Base-by-base conservation (phyloP, 2,329 filamentous ascomycete genomes). In the Lasiodiplodia sp. region DNA sequence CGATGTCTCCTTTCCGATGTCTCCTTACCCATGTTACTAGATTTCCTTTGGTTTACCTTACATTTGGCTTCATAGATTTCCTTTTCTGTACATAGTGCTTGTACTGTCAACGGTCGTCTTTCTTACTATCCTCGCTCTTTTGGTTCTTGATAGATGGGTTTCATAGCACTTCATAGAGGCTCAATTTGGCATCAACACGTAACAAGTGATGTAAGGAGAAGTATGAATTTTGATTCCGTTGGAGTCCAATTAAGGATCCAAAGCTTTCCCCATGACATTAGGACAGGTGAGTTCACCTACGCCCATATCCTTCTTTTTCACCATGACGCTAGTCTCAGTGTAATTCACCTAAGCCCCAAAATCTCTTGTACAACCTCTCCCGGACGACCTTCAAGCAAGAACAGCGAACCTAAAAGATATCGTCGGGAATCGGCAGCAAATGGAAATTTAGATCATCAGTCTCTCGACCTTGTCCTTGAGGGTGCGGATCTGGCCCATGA, bases 401-500 rank as follows among this genome's bases (percentile, higher is more conserved):
- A 44, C 14, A 3, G 18, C 14, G 52, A 16, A 31, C 8, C 10
- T 7, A 12, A 34, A 4, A n/a, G 18, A 37, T 18, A 37, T 31
- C 57, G 16, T 51, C 28, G 16, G 40, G n/a, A 31, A 18, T n/a
- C 4, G 53, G 25, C 28, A 40, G 28, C 25, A 23, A 18, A 18
- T 37, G 28, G 34, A 18, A 23, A 21, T 47, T 69, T 83, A 97
- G 84, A 97, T 97, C 86, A 95, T 94, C 74, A 97, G 87, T 76
- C 94, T 89, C 87, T 98, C 95, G 68, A 98, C 92, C 89, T 97
- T 96, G 83, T 96, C 92, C 87, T 95, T 96, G 78, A 97, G 86
- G 72, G 90, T 87, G 75, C 92, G 88, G 82, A 98, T 97, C 86
- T 96, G 93, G 77, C 88, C 88, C 81, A 91, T 92, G 70, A 98